Base-by-base conservation (phyloP, 1,139 yeast genomes). In the Meyerozyma sp. region DNA sequence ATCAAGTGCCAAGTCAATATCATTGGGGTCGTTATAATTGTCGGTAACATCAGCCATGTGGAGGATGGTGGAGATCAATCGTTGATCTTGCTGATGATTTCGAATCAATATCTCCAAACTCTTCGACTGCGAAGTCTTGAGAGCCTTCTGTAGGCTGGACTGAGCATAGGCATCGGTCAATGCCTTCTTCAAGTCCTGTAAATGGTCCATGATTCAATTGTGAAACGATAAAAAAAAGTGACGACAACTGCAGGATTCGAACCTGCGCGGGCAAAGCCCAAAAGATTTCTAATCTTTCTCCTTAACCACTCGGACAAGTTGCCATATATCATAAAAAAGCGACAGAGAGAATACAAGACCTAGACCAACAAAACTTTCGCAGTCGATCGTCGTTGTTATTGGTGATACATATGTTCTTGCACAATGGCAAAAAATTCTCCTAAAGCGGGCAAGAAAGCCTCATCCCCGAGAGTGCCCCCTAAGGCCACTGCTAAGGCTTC, bases 261-360 rank as follows among this genome's bases (percentile, higher is more conserved):
- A 71, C 77, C 76, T 70, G 75, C 75, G 77, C 69, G 75, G 75
- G 75, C 72, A 64, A 59, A 67, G 66, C 75, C 75, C 75, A 70
- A 67, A 60, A 61, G 65, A 59, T 61, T 61, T 61, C 66, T 55
- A 61, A 58, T 61, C 66, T 60, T 59, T 61, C 66, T 61, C 66
- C 66, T 61, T 61, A 61, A 61, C 66, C 66, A 54, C 66, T 61
- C 66, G 66, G 66, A 61, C 66, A 61, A 59, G 62, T 57, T 59
- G 37, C 37, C 37, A 21, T 21, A 21, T 21, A 21, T 21, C 23
- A 16, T 2, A 21, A 21, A 21, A 21, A 6, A 6, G 23, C 23
- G 23, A 21, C 23, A 21, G 23, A 6, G 23, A 21, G 23, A 6
- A 21, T 21, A 21, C 23, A 21, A 21, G 23, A 6, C 23, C 3